Base-by-base conservation (phyloP, 2,329 filamentous ascomycete genomes). In the Coniochaeta sp. region DNA sequence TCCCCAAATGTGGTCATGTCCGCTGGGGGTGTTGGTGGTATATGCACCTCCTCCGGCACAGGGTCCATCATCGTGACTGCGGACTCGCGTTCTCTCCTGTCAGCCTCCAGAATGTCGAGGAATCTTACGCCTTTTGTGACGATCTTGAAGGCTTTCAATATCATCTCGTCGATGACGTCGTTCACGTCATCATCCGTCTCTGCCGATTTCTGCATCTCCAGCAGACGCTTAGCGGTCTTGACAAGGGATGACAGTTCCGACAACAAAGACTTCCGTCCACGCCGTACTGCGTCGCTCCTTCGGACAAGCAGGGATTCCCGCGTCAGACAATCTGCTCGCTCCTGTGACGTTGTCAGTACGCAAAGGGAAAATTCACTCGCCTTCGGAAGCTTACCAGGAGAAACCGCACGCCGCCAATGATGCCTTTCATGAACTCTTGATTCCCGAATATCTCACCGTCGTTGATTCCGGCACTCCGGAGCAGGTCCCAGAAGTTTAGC, bases 121-220 rank as follows among this genome's bases (percentile, higher is more conserved):
- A 99, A 97, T 42, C 86, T 81, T 24, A 96, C 90, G 13, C 89
- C 91, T 61, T 92, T 85, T 47, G 86, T 92, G n/a, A 96, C 88
- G 50, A 97, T 91, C 64, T 88, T 91, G 73, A 96, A 97, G 0
- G 91, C 91, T 67, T 91, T 94, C 50, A 95, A 73, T 22, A 97
- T 87, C 81, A 97, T 90, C 65, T 96, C 89, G 63, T 97, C 92
- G 52, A 96, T 81, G 52, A 92, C 81, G 60, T 87, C 82, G 61
- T 89, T 89, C 12, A 87, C 75, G 45, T 82, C 77, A 27, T 85
- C 78, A 0, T 71, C 65, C 0, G 76, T 72, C 13, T 71, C 67
- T 0, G 70, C 58, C 38, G 68, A 58, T 53, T 73, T 76, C 53
- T 89, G 83, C 56, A 82, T 77, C 61, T 91, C 89, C 67, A 92